A percentile compares a stretch with the other conserved stretches of the same genome.
phyloP scores from a whole-genome alignment of 768 basidiomycete species.

The Serendipita vermifera region DNA sequence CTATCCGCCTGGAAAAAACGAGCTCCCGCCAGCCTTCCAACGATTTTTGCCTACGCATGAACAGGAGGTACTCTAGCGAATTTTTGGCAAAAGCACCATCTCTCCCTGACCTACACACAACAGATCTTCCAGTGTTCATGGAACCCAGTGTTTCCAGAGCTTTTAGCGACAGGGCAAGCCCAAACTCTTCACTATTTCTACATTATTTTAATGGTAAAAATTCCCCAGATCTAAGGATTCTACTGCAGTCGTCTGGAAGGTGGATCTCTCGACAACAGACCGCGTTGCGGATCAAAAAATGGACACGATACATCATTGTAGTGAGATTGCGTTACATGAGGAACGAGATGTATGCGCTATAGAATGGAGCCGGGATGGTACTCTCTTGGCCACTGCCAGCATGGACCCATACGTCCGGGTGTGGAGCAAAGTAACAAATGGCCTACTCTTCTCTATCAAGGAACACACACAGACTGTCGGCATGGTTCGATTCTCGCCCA shows the following conservation, averaged over 20 bases:
- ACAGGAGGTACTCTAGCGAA: background rate
- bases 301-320: conserved; percentile 13
- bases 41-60: background rate
- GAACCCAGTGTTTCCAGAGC: background rate
- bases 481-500: conserved; percentile 51
- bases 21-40: background rate
- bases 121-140: background rate
- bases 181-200: background rate
- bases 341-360: conserved; percentile 61
- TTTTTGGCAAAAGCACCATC: no score
- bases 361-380: conserved; percentile 65
- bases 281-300: conserved; percentile 24
- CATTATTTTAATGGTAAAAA: conserved; percentile 3
- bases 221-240: conserved; percentile 58
- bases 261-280: conserved; percentile 18
- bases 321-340: conserved; percentile 15
- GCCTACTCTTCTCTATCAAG: conserved; percentile 42
- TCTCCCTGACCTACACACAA: no score
- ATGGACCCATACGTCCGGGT: conserved; percentile 63
- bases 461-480: conserved; percentile 13
- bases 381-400: conserved; percentile 61
- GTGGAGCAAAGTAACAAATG: conserved; percentile 21
- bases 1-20: no score
- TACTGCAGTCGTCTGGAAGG: conserved; percentile 57
- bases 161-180: conserved; percentile 1